These are phyloP conservation scores for Ilyonectria sp. DNA, from an alignment of 2,329 filamentous ascomycete genomes.

Conservation along the genomic window DNA sequence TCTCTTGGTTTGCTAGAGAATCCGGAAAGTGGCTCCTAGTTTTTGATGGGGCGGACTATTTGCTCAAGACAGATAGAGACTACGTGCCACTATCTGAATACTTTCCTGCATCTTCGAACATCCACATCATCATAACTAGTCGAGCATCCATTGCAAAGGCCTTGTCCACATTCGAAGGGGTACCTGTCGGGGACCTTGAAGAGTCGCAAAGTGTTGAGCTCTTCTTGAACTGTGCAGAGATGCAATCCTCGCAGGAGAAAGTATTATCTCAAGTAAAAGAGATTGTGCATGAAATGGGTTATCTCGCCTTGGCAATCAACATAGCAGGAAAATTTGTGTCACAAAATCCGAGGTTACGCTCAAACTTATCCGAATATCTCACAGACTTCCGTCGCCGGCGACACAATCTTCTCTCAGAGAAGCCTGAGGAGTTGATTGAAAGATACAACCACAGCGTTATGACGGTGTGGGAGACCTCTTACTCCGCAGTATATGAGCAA, in stretches of 20 bases:
- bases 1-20: neutral
- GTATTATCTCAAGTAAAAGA: neutral
- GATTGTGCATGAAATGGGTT: neutral
- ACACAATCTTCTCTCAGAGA: neutral
- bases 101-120: neutral
- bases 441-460: neutral
- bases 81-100: neutral
- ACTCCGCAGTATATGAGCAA: neutral
- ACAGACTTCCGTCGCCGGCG: neutral
- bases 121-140: conserved; percentile 4
- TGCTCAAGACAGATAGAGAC: neutral
- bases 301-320: neutral
- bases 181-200: neutral
- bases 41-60: neutral
- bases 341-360: neutral
- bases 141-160: neutral
- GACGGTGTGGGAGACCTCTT: conserved; percentile 5
- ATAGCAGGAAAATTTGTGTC: neutral
- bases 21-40: neutral
- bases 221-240: neutral
- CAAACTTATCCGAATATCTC: neutral
- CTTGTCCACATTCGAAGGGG: neutral
- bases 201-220: too few species aligned
- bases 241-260: too few species aligned
- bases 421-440: neutral